Conservation (phyloP, 805 yeast genomes). For the Candida awuae region DNA sequence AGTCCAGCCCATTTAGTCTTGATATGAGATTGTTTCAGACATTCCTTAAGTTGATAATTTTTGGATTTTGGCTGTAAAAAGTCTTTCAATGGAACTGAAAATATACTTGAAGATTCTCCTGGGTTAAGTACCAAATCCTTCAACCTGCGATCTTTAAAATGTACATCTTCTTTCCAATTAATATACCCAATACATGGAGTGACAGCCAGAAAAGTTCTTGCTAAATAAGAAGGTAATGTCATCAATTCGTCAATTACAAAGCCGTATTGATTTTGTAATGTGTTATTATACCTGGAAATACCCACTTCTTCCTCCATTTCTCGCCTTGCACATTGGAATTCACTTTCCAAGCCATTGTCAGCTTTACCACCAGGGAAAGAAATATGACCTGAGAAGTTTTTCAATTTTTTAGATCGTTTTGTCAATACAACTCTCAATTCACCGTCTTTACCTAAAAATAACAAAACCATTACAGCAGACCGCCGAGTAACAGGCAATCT, state of each 20-base stretch:
- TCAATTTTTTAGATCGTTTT: slow-evolving; percentile 59
- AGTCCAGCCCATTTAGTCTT: slow-evolving; percentile 62
- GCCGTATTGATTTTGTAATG: slow-evolving; percentile 38
- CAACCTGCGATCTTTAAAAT: slow-evolving; percentile 21
- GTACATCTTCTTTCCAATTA: slow-evolving; percentile 31
- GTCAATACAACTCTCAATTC: slow-evolving; percentile 76
- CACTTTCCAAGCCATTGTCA: slow-evolving; percentile 56
- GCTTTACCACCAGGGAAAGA: slow-evolving; percentile 94
- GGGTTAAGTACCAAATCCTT: slow-evolving; percentile 48
- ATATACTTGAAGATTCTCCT: slow-evolving; percentile 66
- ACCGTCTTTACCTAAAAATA: slow-evolving; percentile 65
- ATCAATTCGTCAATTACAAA: slow-evolving; percentile 53
- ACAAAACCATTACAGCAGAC: slow-evolving; percentile 69
- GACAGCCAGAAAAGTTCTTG: slow-evolving; percentile 76
- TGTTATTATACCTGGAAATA: slow-evolving; percentile 40
- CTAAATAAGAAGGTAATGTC: slow-evolving; percentile 68
- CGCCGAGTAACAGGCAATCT: slow-evolving; percentile 57
- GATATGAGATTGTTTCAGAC: slow-evolving; percentile 28
- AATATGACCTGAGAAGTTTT: slow-evolving; percentile 80
- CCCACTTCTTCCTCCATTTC: slow-evolving; percentile 90
- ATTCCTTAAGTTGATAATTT: slow-evolving; percentile 25
- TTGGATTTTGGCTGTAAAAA: slow-evolving; percentile 33
- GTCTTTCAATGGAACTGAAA: slow-evolving; percentile 63
- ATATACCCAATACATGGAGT: slow-evolving; percentile 70
- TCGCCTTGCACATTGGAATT: slow-evolving; percentile 68